Base-by-base conservation (phyloP, 1,139 yeast species). In the Sugiyamaella paludigena region DNA sequence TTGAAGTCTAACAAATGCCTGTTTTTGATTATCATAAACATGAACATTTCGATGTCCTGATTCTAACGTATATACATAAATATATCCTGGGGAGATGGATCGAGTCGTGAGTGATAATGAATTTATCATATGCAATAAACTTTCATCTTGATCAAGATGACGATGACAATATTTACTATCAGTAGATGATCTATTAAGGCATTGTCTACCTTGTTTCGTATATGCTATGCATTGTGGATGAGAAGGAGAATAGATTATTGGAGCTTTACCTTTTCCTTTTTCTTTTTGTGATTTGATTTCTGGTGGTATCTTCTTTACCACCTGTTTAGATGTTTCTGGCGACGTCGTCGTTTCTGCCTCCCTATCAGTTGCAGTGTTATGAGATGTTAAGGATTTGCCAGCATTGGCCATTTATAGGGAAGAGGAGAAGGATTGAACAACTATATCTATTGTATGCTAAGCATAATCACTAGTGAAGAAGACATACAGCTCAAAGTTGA, bases 61-160 rank as follows among this genome's bases (percentile, higher is more conserved):
- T n/a, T 54, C 55, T 27, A 62, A 49, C 1, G 66, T 58, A 50
- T 63, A 65, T 9, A 57, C 56, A 48, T 65, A 65, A 26, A 65
- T 58, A 45, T 48, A 64, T 2, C 67, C 67, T 13, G 48, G 53
- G n/a, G 53, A 42, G 37, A 49, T 40, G 1, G 52, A 31, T 32
- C 47, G 46, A 28, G 49, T 53, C n/a, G 51, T 36, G 7, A 50
- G 15, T 1, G 52, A 40, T 35, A 55, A 36, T 10, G 48, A 31
- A 11, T 48, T 36, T 47, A 55, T 43, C 49, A 54, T 45, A 9
- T 35, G 40, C 8, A 55, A 46, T 7, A 56, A 44, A 15, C 40
- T 36, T 24, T 42, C 43, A 40, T 47, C 50, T 30, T 50, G 49
- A 19, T 44, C 45, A 9, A 43, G 31, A 43, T 60, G 64, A 40